Evolutionary conservation across 495 filamentous ascomycete species (phyloP).

Genomic region (Penicillium alfredii): DNA sequence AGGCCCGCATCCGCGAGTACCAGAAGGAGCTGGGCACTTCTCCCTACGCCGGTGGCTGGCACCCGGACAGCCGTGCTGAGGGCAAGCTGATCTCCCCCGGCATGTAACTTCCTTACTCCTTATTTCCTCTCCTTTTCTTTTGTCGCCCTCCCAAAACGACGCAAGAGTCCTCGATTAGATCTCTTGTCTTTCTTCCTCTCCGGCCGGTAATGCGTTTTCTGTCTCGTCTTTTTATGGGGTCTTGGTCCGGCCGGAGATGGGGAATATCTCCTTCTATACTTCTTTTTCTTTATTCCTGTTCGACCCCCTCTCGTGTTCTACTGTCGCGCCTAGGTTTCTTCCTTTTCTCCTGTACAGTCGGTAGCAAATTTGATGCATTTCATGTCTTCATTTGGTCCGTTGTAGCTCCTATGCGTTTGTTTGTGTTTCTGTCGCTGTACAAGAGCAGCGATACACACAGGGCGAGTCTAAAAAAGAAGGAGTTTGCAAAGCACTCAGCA

Average conservation of each 20-base stretch:
- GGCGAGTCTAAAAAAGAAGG: no score
- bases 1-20: conserved; percentile 77
- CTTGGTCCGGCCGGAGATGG: conserved; percentile 8
- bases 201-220: conserved; percentile 14
- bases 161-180: conserved; percentile 22
- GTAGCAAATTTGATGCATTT: conserved; percentile 34
- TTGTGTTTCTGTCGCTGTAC: no score
- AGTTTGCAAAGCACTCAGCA: no score
- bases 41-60: conserved; percentile 84
- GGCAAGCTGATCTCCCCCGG: conserved; percentile 85
- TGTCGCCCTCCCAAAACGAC: conserved; percentile 17
- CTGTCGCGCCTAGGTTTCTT: conserved; percentile 29
- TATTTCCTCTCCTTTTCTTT: conserved; percentile 8
- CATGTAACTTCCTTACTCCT: conserved; percentile 31
- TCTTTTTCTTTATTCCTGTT: conserved; percentile 19
- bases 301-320: conserved; percentile 22
- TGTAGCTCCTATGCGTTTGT: no score
- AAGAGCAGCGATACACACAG: no score
- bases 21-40: conserved; percentile 55
- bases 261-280: conserved; percentile 21
- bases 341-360: conserved; percentile 28
- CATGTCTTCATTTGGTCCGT: no score
- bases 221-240: conserved; percentile 5
- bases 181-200: conserved; percentile 11
- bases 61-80: conserved; percentile 64